These are phyloP conservation scores for Houttuynia cordata DNA, from an alignment of 164 flowering plant genomes.

Conservation along the genomic window DNA sequence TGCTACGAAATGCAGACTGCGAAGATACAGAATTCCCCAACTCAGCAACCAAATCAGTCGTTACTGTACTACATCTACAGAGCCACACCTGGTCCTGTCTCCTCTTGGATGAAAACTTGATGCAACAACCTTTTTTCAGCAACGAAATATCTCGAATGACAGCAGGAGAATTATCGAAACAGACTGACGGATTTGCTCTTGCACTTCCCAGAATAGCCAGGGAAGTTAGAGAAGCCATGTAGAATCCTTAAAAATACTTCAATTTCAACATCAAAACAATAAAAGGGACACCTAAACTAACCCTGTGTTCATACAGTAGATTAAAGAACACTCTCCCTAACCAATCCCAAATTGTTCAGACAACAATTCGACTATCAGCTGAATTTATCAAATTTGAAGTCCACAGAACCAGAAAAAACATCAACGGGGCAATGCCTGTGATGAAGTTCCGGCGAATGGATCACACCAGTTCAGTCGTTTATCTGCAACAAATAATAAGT, in stretches of 20 bases:
- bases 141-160: conserved; percentile 11
- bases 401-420: no score
- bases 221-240: conserved; percentile 66
- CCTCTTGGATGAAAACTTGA: conserved; percentile 17
- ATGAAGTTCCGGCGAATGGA: no score
- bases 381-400: no score
- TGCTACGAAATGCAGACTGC: conserved; percentile 32
- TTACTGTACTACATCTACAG: conserved; percentile 51
- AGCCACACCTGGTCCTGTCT: conserved; percentile 34
- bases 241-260: neutral
- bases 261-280: conserved; percentile 1
- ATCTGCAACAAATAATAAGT: no score
- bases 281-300: no score
- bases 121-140: conserved; percentile 22
- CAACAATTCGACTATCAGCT: no score
- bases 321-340: no score
- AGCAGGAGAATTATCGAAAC: conserved; percentile 20
- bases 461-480: no score
- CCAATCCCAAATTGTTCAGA: no score
- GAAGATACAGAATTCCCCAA: conserved; percentile 41
- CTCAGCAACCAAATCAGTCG: conserved; percentile 51
- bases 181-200: conserved; percentile 30
- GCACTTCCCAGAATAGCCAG: conserved; percentile 58
- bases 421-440: no score
- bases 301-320: no score